A percentile compares a stretch with the other conserved stretches of the same genome.
These are phyloP conservation scores for Hypoxylon sp. DNA, from an alignment of 2,329 filamentous ascomycete genomes.

Conservation along the genomic window DNA sequence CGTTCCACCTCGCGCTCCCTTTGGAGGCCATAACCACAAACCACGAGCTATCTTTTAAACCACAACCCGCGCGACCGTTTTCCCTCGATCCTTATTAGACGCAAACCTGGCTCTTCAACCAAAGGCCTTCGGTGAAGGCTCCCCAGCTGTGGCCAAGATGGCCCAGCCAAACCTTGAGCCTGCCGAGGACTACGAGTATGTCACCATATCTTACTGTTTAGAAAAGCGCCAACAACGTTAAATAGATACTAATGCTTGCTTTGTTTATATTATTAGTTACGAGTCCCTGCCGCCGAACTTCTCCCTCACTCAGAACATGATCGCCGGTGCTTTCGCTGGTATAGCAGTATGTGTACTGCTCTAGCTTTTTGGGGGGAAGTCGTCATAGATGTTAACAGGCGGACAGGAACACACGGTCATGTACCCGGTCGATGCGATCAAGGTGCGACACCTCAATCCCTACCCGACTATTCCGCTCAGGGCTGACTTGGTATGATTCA, in stretches of 20 bases:
- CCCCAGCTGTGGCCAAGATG: conserved; percentile 74
- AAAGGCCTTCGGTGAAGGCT: conserved; percentile 68
- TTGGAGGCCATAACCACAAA: conserved; percentile 3
- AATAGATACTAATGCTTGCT: conserved; percentile 33
- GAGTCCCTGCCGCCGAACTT: conserved; percentile 95
- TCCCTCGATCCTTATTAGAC: conserved; percentile 39
- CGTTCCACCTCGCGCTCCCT: conserved; percentile 8
- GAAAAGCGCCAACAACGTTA: too few species aligned
- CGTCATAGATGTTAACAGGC: conserved; percentile 28
- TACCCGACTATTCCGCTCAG: conserved; percentile 29
- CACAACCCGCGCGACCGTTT: conserved; percentile 24
- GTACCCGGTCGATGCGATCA: conserved; percentile 98
- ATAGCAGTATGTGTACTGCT: conserved; percentile 72
- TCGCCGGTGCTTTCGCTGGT: conserved; percentile 94
- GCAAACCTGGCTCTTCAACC: conserved; percentile 72
- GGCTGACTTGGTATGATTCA: conserved; percentile 50
- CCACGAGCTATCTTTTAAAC: background rate
- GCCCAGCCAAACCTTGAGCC: conserved; percentile 72
- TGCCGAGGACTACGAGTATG: conserved; percentile 73
- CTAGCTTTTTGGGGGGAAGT: background rate
- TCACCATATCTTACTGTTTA: conserved; percentile 36
- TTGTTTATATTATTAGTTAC: conserved; percentile 64
- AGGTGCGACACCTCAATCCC: conserved; percentile 65
- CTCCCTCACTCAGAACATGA: conserved; percentile 92
- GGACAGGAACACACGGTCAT: conserved; percentile 94